A percentile compares a stretch with the other conserved stretches of the same genome.
Conservation (phyloP, 371 early-diverging fungal genomes). For the Rhizopus delemar region DNA sequence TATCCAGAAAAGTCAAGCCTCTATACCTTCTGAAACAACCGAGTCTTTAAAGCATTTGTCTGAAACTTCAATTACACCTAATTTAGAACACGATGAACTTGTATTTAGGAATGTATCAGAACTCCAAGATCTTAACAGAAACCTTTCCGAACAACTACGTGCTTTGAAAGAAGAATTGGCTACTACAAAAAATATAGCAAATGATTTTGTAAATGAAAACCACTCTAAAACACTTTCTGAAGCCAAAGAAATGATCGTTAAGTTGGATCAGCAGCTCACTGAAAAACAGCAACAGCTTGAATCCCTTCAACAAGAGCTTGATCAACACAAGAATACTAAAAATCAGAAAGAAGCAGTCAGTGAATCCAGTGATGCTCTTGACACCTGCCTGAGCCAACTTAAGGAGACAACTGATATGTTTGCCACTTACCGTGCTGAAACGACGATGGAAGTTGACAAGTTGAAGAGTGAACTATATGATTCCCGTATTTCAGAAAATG, state of each 20-base stretch:
- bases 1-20: slow-evolving; percentile 14
- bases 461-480: slow-evolving; percentile 8
- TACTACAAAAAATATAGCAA: neutral
- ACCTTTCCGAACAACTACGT: neutral
- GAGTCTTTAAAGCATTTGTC: neutral
- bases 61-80: neutral
- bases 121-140: slow-evolving; percentile 14
- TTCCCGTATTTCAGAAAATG: slow-evolving; percentile 6
- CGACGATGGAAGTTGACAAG: slow-evolving; percentile 2
- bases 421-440: slow-evolving; percentile 8
- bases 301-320: neutral
- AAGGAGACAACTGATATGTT: slow-evolving; percentile 3
- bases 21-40: slow-evolving; percentile 8
- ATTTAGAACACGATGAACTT: slow-evolving; percentile 10
- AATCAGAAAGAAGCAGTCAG: neutral
- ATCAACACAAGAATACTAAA: neutral
- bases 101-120: slow-evolving; percentile 15
- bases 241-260: neutral
- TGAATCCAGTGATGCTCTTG: neutral
- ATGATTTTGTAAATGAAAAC: neutral
- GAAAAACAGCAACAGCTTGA: neutral
- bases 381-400: neutral
- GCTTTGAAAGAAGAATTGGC: neutral
- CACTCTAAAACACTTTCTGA: neutral
- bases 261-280: neutral